Evolutionary conservation across 305 asterid genomes (phyloP).

Genomic region (Fraxinus greggii): DNA sequence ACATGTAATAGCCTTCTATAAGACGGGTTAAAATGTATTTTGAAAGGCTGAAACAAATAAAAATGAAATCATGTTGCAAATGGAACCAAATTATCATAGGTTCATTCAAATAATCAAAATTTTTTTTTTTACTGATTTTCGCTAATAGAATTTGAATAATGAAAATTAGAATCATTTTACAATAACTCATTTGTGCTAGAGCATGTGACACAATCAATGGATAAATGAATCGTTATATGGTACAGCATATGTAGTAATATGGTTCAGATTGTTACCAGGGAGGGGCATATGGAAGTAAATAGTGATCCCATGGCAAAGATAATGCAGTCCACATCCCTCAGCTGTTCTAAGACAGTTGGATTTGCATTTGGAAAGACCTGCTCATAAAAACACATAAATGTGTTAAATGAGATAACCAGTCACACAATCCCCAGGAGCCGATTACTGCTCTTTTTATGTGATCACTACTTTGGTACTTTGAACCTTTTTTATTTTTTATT

Average conservation of each 20-base stretch:
- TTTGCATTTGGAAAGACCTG: constrained; percentile 89
- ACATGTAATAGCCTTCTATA: neutral
- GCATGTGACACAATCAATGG: neutral
- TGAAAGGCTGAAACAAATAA: neutral
- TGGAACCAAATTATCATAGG: neutral
- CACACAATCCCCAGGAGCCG: neutral
- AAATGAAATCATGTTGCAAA: neutral
- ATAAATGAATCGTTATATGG: neutral
- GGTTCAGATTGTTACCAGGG: constrained; percentile 58
- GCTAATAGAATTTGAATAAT: neutral
- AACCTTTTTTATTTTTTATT: neutral
- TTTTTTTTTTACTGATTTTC: neutral
- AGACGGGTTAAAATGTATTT: neutral
- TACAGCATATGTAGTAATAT: neutral
- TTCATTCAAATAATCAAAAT: neutral
- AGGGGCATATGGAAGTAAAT: constrained; percentile 92
- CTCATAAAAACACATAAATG: constrained; percentile 19
- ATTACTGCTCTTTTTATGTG: neutral
- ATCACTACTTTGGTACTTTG: neutral
- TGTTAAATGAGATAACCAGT: neutral
- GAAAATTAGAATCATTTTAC: neutral
- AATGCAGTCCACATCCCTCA: constrained; percentile 75
- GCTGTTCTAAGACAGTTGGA: constrained; percentile 69
- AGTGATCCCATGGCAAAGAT: constrained; percentile 94
- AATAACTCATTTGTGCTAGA: neutral